Base-by-base conservation (phyloP, 495 filamentous ascomycete species). In the Hypoxylon cercidicola region DNA sequence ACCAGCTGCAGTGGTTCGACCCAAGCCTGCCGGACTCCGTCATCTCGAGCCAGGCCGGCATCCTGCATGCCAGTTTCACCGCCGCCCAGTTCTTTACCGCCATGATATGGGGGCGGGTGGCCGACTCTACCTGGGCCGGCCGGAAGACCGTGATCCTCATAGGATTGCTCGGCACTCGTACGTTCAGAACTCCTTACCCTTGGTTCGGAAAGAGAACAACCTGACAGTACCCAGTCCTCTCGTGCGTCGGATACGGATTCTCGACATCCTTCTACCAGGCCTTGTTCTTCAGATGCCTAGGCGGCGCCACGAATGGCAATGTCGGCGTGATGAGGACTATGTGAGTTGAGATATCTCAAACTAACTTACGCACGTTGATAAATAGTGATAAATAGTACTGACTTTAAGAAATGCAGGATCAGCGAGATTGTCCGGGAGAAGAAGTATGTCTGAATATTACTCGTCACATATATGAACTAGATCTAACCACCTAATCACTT, bases 1-100 rank as follows among this genome's bases (percentile, higher is more conserved):
- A 90, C 65, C 88, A 90, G 75, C 80, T 92, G 40, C 87, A 86
- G 71, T 92, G 88, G 70, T 91, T 92, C 60, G 82, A 89, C 35
- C 79, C 82, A 45, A 82, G 74, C 34, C 80, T 91, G 16, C 82
- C 89, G 18, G 85, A 89, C 66, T 83, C 89, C 0, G 83, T 84
- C 35, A 91, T 95, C 59, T 86, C 92, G 7, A 85, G 83, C 19
- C 92, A 94, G 64, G 91, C 89, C 3, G 92, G 92, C 47, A 82
- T 94, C 28, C 79, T 96, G 40, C 88, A 91, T 62, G 90, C 89
- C 32, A 86, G 86, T 60, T 96, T 95, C 71, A 91, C 91, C 0
- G 89, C 88, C 5, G 89, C 90, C 6, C 92, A 96, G 77, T 93
- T 93, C 73, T 79, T 91, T 21, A 94, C 92, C 0, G 90, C 90